Evolutionary conservation across 805 yeast genomes (phyloP), one percentile per base, ranked within the genome.

Genomic region (Candida suzukii): DNA sequence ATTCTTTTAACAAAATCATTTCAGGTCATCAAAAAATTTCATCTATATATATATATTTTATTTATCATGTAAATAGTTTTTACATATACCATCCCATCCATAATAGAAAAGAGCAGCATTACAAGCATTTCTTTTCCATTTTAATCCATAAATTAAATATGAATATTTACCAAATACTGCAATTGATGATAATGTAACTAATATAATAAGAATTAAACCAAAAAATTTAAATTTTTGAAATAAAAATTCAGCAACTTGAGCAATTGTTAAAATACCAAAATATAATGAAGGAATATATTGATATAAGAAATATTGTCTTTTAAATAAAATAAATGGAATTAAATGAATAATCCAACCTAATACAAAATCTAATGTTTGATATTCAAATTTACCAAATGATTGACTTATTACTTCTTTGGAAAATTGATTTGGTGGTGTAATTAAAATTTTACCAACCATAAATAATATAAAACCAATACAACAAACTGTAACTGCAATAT

Each of bases 271-370:
- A 4, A 76, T 58, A 3, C 71, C 68, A 52, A 78, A 73, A 47
- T 67, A 74, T 26, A 76, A 54, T 11, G 80, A 61, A 20, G 76
- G 73, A 36, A 73, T 54, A 56, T 78, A 78, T 49, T 70, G 69
- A 40, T 67, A 73, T 6, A 70, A 50, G 44, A 68, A 68, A 43
- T 67, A 41, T 37, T 67, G 69, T 42, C 71, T 52, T 13, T 58
- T 41, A 58, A 66, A 56, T 43, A 56, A 41, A 33, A 73, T 66
- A 46, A 73, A 78, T 17, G 93, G 91, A 33, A 71, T 47, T 46
- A 68, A 74, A 50, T 81, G 80, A 19, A 79, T 25, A 1, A 67
- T 45, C 74, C 79, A 85, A 1, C 87, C 93, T 2, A 74, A 44
- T 16, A 73, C 48, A 42, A 60, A 72, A 44, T 70, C 73, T 13